These are phyloP conservation scores for Penicillium sp. DNA, from an alignment of 2,329 filamentous ascomycete genomes.

Conservation along the genomic window DNA sequence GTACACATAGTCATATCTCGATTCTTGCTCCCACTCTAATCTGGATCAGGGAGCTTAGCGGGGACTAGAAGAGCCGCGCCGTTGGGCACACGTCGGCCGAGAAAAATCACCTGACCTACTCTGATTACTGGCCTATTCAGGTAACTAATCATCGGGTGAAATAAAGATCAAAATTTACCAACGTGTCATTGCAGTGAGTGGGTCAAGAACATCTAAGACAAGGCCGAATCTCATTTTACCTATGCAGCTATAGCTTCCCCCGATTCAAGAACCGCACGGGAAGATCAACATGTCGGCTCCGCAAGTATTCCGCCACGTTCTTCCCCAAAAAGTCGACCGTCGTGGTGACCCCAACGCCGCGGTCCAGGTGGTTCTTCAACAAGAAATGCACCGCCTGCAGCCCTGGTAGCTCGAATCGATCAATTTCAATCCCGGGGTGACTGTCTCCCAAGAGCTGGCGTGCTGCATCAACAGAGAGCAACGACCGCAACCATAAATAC, in stretches of 20 bases:
- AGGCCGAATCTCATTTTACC: neutral
- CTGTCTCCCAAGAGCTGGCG: conserved; percentile 25
- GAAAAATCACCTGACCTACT: neutral
- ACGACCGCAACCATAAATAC: conserved; percentile 47
- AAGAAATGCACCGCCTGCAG: conserved; percentile 47
- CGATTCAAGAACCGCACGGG: conserved; percentile 40
- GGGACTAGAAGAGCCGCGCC: neutral
- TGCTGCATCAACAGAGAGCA: conserved; percentile 25
- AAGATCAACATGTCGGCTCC: conserved; percentile 42
- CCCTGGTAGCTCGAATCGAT: conserved; percentile 53
- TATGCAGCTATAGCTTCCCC: conserved; percentile 27
- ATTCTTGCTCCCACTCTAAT: neutral
- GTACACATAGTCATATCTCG: neutral
- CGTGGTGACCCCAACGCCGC: conserved; percentile 41
- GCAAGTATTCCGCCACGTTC: conserved; percentile 45
- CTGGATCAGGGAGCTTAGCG: neutral
- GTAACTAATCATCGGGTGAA: neutral
- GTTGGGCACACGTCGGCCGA: neutral
- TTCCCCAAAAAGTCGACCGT: conserved; percentile 46
- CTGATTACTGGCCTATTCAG: neutral
- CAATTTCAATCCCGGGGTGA: conserved; percentile 35
- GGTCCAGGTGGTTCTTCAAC: conserved; percentile 44
- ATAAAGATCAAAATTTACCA: neutral
- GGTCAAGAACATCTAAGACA: no score
- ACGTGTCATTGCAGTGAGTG: no score